Evolutionary conservation across 2,329 filamentous ascomycete genomes (phyloP).

Genomic region (Juglanconis sp.): DNA sequence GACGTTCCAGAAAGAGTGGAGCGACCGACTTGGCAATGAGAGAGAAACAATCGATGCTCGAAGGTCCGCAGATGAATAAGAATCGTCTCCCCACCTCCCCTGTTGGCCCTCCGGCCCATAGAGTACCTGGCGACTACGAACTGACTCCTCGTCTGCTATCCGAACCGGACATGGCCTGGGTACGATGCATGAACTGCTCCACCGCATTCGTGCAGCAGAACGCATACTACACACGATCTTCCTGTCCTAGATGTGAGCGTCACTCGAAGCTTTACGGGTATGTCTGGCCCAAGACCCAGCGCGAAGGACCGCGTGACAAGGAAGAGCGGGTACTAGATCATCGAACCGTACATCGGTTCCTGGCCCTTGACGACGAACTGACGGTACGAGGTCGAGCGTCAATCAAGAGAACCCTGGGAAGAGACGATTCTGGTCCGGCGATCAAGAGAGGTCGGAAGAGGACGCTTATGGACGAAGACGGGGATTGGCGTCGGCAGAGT

Average conservation of each 20-base stretch:
- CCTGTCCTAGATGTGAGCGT: constrained; percentile 89
- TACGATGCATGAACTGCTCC: constrained; percentile 81
- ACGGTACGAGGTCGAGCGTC: constrained; percentile 41
- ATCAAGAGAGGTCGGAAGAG: background rate
- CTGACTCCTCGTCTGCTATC: constrained; percentile 74
- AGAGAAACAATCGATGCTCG: constrained; percentile 3
- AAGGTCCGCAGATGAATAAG: background rate
- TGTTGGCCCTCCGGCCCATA: constrained; percentile 31
- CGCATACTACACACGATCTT: constrained; percentile 79
- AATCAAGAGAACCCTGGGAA: constrained; percentile 3
- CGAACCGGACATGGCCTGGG: constrained; percentile 76
- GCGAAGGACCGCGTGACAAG: constrained; percentile 68
- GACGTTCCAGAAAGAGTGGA: constrained; percentile 25
- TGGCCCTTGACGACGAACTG: constrained; percentile 67
- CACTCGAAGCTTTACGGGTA: constrained; percentile 96
- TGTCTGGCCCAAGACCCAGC: constrained; percentile 93
- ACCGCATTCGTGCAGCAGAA: constrained; percentile 83
- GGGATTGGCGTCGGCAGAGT: background rate
- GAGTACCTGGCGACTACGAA: constrained; percentile 75
- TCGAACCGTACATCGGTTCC: constrained; percentile 79
- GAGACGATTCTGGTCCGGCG: background rate
- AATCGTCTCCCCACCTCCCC: background rate
- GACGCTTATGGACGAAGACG: background rate
- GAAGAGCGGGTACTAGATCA: constrained; percentile 76
- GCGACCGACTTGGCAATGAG: background rate